phyloP scores from a whole-genome alignment of 768 basidiomycete genomes.

The Krasilnikovozyma curviuscula region DNA sequence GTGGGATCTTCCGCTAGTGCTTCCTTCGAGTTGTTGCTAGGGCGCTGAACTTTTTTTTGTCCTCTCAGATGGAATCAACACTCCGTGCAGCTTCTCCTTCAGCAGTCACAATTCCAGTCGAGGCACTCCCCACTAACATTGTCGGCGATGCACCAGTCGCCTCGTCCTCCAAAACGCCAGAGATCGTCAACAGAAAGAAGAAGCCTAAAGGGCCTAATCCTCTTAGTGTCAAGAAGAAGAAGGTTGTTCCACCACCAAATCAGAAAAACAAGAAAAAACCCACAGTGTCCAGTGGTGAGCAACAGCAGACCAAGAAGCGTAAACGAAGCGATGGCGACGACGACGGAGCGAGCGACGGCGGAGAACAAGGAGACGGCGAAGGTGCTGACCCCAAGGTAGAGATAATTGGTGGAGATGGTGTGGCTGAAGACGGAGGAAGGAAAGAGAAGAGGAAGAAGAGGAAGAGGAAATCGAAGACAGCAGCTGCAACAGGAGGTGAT shows the following conservation, averaged over 20 bases:
- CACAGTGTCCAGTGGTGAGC: neutral
- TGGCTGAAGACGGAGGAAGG: slow-evolving; percentile 6
- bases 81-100: neutral
- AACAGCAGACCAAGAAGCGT: slow-evolving; percentile 5
- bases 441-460: slow-evolving; percentile 14
- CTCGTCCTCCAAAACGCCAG: slow-evolving; percentile 16
- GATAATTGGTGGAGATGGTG: neutral
- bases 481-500: neutral
- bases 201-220: slow-evolving; percentile 82
- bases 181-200: slow-evolving; percentile 31
- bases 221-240: slow-evolving; percentile 78
- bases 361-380: slow-evolving; percentile 5
- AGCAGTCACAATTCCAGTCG: slow-evolving; percentile 1
- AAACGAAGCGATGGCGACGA: neutral
- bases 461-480: slow-evolving; percentile 1
- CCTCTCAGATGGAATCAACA: too few species aligned
- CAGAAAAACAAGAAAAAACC: slow-evolving; percentile 8
- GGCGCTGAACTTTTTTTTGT: neutral
- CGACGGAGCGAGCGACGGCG: neutral
- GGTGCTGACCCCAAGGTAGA: neutral
- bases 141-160: neutral
- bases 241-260: slow-evolving; percentile 17
- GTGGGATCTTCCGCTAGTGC: slow-evolving; percentile 26
- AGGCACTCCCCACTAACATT: slow-evolving; percentile 1
- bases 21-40: too few species aligned